These are phyloP conservation scores for Datura wrightii DNA, from an alignment of 257 asterid genomes.

Conservation along the genomic window DNA sequence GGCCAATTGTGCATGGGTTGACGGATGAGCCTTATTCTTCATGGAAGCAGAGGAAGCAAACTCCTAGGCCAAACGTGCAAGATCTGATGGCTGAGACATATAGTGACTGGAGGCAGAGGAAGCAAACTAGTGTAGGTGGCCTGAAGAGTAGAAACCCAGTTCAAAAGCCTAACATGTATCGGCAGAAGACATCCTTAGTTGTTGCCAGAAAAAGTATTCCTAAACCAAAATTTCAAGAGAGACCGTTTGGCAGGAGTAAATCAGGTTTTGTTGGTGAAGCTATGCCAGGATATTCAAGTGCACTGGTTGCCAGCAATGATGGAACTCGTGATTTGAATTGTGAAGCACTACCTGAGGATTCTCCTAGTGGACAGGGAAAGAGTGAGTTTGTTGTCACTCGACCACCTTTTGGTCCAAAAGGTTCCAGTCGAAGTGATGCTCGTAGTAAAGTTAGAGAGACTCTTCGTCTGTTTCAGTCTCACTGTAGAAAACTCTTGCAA, in stretches of 20 bases:
- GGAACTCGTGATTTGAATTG: constrained; percentile 30
- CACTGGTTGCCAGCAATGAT: constrained; percentile 34
- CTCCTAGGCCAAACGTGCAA: constrained; percentile 43
- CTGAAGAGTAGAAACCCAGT: constrained; percentile 31
- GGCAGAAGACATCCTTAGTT: constrained; percentile 37
- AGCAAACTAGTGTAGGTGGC: constrained; percentile 41
- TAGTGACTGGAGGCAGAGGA: constrained; percentile 58
- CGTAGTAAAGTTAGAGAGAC: constrained; percentile 79
- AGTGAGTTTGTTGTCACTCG: constrained; percentile 44
- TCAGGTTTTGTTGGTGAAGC: constrained; percentile 38
- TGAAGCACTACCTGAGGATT: constrained; percentile 37
- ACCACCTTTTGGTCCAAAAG: constrained; percentile 67
- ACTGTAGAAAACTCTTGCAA: constrained; percentile 77
- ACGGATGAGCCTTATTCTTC: constrained; percentile 57
- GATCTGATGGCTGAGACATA: constrained; percentile 56
- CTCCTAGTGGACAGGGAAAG: constrained; percentile 35
- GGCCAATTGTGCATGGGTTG: constrained; percentile 55
- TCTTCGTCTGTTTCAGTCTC: constrained; percentile 63
- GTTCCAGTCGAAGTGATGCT: constrained; percentile 60
- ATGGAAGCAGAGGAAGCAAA: constrained; percentile 47
- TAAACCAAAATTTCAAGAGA: constrained; percentile 11
- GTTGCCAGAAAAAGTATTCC: constrained; percentile 43
- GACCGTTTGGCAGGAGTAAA: constrained; percentile 26
- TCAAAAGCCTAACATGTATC: constrained; percentile 32
- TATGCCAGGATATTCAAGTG: constrained; percentile 39